phyloP scores from a whole-genome alignment of 805 yeast genomes.

The Lipomyces spencermartinsiae region DNA sequence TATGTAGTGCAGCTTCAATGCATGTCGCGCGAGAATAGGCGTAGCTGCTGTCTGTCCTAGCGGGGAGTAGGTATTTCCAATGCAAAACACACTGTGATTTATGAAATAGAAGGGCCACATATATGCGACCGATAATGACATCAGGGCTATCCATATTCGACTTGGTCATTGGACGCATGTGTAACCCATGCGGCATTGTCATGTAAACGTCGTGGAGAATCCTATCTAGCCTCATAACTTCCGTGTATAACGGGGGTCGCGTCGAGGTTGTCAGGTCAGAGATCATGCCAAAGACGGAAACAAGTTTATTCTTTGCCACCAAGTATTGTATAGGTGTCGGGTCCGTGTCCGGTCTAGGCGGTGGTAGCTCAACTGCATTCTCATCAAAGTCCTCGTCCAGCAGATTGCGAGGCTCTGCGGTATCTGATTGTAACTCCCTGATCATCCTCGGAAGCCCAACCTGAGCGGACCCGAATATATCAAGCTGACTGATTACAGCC shows the following conservation, averaged over 20 bases:
- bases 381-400: slow-evolving; percentile 40
- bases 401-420: slow-evolving; percentile 39
- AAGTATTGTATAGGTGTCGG: slow-evolving; percentile 12
- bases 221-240: not conserved
- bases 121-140: not conserved
- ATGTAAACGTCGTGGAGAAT: not conserved
- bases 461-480: slow-evolving; percentile 39
- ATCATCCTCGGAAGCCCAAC: slow-evolving; percentile 45
- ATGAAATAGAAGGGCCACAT: not conserved
- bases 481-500: slow-evolving; percentile 41
- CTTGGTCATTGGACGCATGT: not conserved
- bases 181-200: not conserved
- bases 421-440: slow-evolving; percentile 42
- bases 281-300: not conserved
- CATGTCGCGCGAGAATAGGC: slow-evolving; percentile 39
- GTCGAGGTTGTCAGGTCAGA: not conserved
- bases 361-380: slow-evolving; percentile 31
- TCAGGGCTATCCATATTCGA: not conserved
- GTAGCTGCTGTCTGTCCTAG: slow-evolving; percentile 25
- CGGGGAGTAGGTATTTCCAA: not conserved
- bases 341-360: too few species aligned
- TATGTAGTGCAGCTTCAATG: slow-evolving; percentile 31
- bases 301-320: not conserved
- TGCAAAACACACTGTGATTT: not conserved
- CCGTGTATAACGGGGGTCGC: not conserved